phyloP scores from a whole-genome alignment of 768 basidiomycete species.

The Gloeopeniophorella convolvens region DNA sequence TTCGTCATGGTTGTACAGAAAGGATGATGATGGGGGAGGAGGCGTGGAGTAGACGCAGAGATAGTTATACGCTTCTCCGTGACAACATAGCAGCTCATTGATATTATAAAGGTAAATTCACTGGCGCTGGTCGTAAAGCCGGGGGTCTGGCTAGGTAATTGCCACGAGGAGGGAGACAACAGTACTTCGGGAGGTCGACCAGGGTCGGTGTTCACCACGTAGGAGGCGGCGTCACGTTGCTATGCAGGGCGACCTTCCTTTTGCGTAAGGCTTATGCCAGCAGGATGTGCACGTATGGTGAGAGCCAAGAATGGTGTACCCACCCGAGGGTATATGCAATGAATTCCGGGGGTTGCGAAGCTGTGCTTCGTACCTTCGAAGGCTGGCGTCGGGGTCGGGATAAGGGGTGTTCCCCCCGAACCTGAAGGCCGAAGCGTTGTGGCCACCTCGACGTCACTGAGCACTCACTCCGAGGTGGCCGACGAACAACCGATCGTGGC shows the following conservation, averaged over 20 bases:
- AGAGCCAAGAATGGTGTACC: constrained; percentile 11
- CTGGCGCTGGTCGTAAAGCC: constrained; percentile 9
- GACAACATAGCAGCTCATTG: constrained; percentile 12
- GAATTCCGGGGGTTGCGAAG: constrained; percentile 15
- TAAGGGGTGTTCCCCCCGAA: constrained; percentile 8
- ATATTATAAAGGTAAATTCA: constrained; percentile 8
- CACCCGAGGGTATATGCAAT: constrained; percentile 18
- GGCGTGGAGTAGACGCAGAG: neutral
- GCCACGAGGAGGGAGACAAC: too few species aligned
- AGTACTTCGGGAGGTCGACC: too few species aligned
- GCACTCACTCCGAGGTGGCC: constrained; percentile 15
- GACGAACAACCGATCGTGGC: constrained; percentile 16
- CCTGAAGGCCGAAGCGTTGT: constrained; percentile 4
- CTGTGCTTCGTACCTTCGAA: constrained; percentile 13
- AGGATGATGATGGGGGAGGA: neutral
- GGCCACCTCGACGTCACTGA: constrained; percentile 13
- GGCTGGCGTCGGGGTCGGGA: too few species aligned
- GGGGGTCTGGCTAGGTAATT: neutral
- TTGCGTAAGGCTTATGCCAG: constrained; percentile 18
- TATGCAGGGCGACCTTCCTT: constrained; percentile 14
- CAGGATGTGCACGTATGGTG: constrained; percentile 15
- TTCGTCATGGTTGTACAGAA: constrained; percentile 11
- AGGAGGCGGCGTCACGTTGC: constrained; percentile 19
- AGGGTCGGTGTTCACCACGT: too few species aligned
- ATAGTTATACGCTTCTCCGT: neutral